phyloP scores from a whole-genome alignment of 2,329 filamentous ascomycete genomes.

The Truncatella angustata region DNA sequence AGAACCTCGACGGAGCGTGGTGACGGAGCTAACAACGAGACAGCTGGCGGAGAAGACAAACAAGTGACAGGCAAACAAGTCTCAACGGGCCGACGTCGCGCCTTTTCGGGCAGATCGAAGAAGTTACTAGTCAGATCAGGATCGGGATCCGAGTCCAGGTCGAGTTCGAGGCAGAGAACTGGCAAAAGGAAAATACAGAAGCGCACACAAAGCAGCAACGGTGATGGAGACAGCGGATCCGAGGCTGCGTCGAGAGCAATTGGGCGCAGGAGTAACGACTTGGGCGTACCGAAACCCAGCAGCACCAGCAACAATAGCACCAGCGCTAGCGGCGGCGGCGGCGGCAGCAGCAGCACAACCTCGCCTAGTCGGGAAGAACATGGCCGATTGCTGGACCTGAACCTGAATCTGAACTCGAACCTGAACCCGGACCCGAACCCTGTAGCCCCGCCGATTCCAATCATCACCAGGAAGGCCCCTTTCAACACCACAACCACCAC shows the following conservation, averaged over 20 bases:
- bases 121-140: not conserved
- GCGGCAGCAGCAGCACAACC: not conserved
- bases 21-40: not conserved
- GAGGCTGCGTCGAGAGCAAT: not conserved
- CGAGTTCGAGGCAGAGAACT: not conserved
- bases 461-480: constrained; percentile 4
- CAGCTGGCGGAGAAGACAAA: not conserved
- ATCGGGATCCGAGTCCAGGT: not conserved
- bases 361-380: not conserved
- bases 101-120: not conserved
- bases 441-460: constrained; percentile 7
- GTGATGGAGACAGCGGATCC: not conserved
- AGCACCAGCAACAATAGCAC: not conserved
- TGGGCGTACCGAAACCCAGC: not conserved
- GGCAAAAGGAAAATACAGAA: not conserved
- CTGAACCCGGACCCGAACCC: not conserved
- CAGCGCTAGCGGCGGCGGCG: not conserved
- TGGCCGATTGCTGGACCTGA: not conserved
- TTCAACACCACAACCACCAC: not conserved
- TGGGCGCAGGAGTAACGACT: not conserved
- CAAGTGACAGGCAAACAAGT: not conserved
- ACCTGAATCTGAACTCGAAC: not conserved
- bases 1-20: not conserved
- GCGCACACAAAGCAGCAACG: not conserved
- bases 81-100: not conserved